Percentiles rank a stretch among this genome's conserved stretches.
Conservation (phyloP, 495 filamentous ascomycete species). For the Penicillium diatomitis region DNA sequence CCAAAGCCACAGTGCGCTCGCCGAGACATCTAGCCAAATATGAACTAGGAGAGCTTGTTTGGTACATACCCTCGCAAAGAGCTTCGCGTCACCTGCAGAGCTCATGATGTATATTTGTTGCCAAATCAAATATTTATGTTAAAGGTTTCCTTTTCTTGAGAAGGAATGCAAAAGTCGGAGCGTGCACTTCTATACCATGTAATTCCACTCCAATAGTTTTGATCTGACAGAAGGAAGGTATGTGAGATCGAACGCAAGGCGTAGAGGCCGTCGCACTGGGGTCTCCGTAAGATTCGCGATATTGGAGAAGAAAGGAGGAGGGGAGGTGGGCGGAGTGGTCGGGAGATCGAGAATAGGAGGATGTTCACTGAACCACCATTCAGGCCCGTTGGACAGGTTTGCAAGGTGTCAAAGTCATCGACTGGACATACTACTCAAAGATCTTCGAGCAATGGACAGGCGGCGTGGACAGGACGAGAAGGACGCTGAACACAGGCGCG, state of each 20-base stretch:
- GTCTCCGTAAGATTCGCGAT: neutral
- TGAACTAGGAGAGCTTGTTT: slow-evolving; percentile 1
- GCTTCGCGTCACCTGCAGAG: slow-evolving; percentile 91
- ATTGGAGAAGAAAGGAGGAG: slow-evolving; percentile 1
- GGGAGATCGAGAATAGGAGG: slow-evolving; percentile 11
- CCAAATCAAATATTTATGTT: slow-evolving; percentile 11
- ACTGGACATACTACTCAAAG: slow-evolving; percentile 9
- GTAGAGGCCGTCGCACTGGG: too few relatives aligned
- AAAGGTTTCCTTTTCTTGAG: slow-evolving; percentile 4
- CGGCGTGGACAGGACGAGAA: slow-evolving; percentile 3
- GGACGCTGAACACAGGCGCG: slow-evolving; percentile 6
- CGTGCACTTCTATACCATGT: too few relatives aligned
- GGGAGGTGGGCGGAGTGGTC: neutral
- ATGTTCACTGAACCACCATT: slow-evolving; percentile 12
- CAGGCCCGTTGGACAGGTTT: slow-evolving; percentile 9
- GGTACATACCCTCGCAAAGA: slow-evolving; percentile 92
- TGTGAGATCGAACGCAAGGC: too few relatives aligned
- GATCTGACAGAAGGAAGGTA: too few relatives aligned
- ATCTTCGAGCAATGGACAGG: neutral
- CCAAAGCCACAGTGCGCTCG: slow-evolving; percentile 4
- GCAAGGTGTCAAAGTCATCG: slow-evolving; percentile 8
- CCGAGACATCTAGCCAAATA: slow-evolving; percentile 7
- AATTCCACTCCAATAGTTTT: too few relatives aligned
- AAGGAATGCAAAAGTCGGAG: too few relatives aligned
- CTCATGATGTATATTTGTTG: slow-evolving; percentile 44